Base-by-base conservation (phyloP, 192 early-diverging fungal species). In the Coemansia guatemalensis region DNA sequence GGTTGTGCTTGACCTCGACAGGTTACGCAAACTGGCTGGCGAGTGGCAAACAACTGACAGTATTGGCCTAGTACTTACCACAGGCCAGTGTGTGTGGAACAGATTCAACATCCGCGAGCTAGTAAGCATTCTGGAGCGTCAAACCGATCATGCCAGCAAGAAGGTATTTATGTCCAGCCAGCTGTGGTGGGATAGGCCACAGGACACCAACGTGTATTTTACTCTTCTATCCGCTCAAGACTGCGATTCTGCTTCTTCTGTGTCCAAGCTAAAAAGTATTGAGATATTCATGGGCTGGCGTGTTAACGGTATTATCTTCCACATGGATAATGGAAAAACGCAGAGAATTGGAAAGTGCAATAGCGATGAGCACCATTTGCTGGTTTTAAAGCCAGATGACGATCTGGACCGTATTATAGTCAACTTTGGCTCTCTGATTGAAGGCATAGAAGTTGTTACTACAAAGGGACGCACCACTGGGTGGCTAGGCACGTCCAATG, bases 401-500 rank as follows among this genome's bases (percentile, higher is more conserved):
- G 65, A 67, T 4, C 60, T 88, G 41, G 64, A 69, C 21, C 57
- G 70, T 17, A 69, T 89, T 30, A 41, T 76, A 17, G 79, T 86
- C 21, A 65, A 71, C 20, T 61, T 75, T 22, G 87, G 88, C 24
- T 74, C 64, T 41, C 86, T 82, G 79, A 74, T 89, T 53, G 88
- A 89, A 56, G 86, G 87, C 0, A 32, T 89, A 1, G 82, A 85
- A 68, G 74, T 88, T 62, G 60, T 80, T 35, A 84, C 84, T 2
- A 68, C 65, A n/a, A 64, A 58, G 21, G 85, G 87, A 35, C 71
- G 69, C 8, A 39, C 57, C 23, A 78, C 65, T 56, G 82, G 69
- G 11, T 89, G 88, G 88, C 74, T 66, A 53, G 88, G 88, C 67
- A 78, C 83, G 12, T 63, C 21, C 2, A 82, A 84, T 32, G 87